phyloP scores from a whole-genome alignment of 2,329 filamentous ascomycete genomes.

The Trichoderma brevicompactum region DNA sequence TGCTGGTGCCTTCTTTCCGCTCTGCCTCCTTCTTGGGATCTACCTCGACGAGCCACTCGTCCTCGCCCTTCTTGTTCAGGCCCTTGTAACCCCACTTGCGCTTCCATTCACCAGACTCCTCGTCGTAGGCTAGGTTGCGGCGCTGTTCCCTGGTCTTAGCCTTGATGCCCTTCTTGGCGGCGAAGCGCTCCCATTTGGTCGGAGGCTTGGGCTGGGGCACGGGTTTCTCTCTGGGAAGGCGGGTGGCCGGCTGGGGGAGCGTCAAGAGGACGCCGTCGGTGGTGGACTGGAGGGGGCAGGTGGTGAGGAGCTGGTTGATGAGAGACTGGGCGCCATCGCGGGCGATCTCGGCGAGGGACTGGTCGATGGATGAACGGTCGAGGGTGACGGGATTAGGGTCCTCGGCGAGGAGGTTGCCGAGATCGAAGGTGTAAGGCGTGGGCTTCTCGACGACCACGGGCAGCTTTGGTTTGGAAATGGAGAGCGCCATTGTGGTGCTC shows the following conservation, averaged over 20 bases:
- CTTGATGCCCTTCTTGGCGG: slow-evolving; percentile 95
- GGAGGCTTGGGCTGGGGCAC: slow-evolving; percentile 79
- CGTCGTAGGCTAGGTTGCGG: slow-evolving; percentile 79
- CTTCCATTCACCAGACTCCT: slow-evolving; percentile 84
- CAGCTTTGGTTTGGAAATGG: slow-evolving; percentile 52
- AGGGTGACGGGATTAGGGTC: slow-evolving; percentile 82
- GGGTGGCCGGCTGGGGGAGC: slow-evolving; percentile 71
- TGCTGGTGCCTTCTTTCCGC: slow-evolving; percentile 64
- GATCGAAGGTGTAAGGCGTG: slow-evolving; percentile 89
- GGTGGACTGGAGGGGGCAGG: slow-evolving; percentile 76
- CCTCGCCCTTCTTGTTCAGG: slow-evolving; percentile 80
- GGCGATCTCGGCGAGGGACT: slow-evolving; percentile 71
- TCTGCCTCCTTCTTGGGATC: slow-evolving; percentile 73
- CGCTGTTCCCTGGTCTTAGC: slow-evolving; percentile 79
- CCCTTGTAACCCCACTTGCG: slow-evolving; percentile 95
- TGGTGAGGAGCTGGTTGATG: slow-evolving; percentile 91
- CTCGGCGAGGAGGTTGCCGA: slow-evolving; percentile 82
- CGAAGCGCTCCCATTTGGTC: slow-evolving; percentile 96
- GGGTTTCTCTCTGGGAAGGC: slow-evolving; percentile 88
- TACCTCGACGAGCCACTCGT: slow-evolving; percentile 91
- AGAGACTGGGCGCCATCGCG: slow-evolving; percentile 90
- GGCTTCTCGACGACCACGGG: slow-evolving; percentile 75
- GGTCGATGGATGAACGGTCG: slow-evolving; percentile 61
- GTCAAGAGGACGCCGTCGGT: slow-evolving; percentile 73
- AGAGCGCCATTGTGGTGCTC: slow-evolving; percentile 41